These are phyloP conservation scores for Rhodotorula sp. DNA, from an alignment of 1,284 basidiomycete genomes.

Conservation along the genomic window DNA sequence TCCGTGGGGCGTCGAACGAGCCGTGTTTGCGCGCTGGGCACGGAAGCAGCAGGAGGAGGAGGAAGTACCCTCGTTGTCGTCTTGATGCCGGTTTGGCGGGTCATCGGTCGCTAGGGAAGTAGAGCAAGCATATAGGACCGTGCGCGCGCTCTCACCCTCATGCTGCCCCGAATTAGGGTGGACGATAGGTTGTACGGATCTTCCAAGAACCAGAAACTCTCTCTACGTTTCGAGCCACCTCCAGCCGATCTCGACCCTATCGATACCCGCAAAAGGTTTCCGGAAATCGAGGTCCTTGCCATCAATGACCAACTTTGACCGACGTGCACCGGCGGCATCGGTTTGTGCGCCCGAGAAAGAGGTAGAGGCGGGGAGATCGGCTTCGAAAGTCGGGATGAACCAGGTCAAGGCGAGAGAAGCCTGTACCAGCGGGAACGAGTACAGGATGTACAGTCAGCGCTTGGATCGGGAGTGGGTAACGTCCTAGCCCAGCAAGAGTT, in stretches of 20 bases:
- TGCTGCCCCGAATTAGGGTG: background rate
- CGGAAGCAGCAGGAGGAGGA: background rate
- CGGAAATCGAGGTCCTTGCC: constrained; percentile 48
- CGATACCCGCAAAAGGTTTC: constrained; percentile 46
- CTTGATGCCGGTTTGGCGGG: background rate
- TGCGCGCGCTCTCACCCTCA: background rate
- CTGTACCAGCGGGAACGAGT: background rate
- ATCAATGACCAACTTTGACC: constrained; percentile 35
- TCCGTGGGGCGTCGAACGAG: constrained; percentile 62
- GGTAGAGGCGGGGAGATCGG: constrained; percentile 38
- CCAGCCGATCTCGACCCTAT: constrained; percentile 46
- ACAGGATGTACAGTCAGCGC: too few relatives aligned
- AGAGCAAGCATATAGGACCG: background rate
- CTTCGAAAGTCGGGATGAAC: constrained; percentile 48
- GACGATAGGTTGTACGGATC: background rate
- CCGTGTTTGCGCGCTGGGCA: constrained; percentile 47
- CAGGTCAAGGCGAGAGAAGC: constrained; percentile 47
- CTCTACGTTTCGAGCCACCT: constrained; percentile 40
- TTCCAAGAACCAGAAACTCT: background rate
- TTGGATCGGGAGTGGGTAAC: too few relatives aligned
- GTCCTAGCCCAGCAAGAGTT: too few relatives aligned
- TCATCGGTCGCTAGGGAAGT: background rate
- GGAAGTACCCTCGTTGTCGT: background rate
- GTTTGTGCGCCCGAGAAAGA: background rate
- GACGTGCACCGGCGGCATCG: background rate